Base-by-base conservation (phyloP, 306 rosid species). In the Trifolium subterraneum region DNA sequence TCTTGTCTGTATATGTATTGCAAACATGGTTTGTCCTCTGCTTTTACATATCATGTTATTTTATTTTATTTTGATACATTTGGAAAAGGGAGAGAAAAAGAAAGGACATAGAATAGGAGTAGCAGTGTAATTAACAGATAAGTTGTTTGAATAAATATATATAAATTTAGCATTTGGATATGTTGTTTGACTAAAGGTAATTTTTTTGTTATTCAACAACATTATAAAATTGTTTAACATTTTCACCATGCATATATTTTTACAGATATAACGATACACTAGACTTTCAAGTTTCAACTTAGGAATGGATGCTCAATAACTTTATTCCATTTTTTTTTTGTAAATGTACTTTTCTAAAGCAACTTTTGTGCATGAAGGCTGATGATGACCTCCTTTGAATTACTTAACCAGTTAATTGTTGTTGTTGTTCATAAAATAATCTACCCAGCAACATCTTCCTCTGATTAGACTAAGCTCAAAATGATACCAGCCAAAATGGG, bases 311-410 rank as follows among this genome's bases (percentile, higher is more conserved):
- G 64, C 76, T 18, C 42, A 60, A 47, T 36, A 38, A 35, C 81
- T 70, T 78, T 78, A 71, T 78, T 78, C 67, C 72, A 29, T 15
- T n/a, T 68, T 48, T 16, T 58, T 60, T 16, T 58, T 62, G 38
- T n/a, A 48, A 36, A 48, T 50, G 10, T 1, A 39, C 71, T 62
- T 78, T 71, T 9, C 60, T 50, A 71, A 78, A 66, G 75, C 71
- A 38, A 52, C 77, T 78, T 78, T 48, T 72, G 16, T 15, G 31
- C 19, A 50, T 38, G 72, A 61, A 25, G 66, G 18, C 33, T n/a
- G 25, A 36, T 8, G 35, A 9, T 61, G 12, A 15, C 33, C 75
- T 66, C 35, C 59, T 4, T 1, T 69, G 27, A 61, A 44, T 47
- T 22, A 29, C 69, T 63, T 58, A 4, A 72, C 38, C 33, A 29